These are phyloP conservation scores for Plasmodium ovale DNA, from an alignment of 169 alveolate species.

Conservation along the genomic window DNA sequence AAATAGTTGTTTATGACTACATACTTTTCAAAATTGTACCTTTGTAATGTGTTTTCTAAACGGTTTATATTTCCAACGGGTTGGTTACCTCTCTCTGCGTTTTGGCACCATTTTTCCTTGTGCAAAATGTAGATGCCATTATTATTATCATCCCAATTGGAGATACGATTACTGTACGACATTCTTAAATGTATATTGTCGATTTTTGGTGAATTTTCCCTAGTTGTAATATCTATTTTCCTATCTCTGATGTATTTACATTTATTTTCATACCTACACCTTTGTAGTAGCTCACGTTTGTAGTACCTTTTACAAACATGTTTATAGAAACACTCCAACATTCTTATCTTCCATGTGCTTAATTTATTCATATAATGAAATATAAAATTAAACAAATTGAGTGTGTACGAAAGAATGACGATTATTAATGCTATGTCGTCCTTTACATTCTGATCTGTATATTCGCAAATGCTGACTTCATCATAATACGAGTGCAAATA, in stretches of 20 bases:
- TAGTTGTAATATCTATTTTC: not conserved
- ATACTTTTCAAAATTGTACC: slow-evolving; percentile 12
- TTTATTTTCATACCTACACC: not conserved
- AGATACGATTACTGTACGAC: not conserved
- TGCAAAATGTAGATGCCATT: not conserved
- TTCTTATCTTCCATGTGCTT: slow-evolving; percentile 6
- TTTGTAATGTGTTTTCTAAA: not conserved
- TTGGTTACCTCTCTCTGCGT: not conserved
- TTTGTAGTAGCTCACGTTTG: not conserved
- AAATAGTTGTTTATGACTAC: slow-evolving; percentile 40
- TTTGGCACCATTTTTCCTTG: not conserved
- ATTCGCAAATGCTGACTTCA: slow-evolving; percentile 39
- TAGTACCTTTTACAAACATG: slow-evolving; percentile 51
- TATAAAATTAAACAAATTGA: slow-evolving; percentile 49
- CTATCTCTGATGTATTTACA: not conserved
- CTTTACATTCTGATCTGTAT: slow-evolving; percentile 37
- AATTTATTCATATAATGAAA: slow-evolving; percentile 58
- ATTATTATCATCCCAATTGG: not conserved
- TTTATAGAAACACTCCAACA: slow-evolving; percentile 2
- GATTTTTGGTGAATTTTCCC: not conserved
- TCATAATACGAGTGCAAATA: slow-evolving; percentile 66
- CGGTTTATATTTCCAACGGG: not conserved
- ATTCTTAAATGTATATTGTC: not conserved
- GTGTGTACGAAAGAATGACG: slow-evolving; percentile 31
- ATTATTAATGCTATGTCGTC: slow-evolving; percentile 36